Evolutionary conservation across 768 basidiomycete genomes (phyloP), one percentile per base, ranked within the genome.

Genomic region (Lactarius sanguifluus): DNA sequence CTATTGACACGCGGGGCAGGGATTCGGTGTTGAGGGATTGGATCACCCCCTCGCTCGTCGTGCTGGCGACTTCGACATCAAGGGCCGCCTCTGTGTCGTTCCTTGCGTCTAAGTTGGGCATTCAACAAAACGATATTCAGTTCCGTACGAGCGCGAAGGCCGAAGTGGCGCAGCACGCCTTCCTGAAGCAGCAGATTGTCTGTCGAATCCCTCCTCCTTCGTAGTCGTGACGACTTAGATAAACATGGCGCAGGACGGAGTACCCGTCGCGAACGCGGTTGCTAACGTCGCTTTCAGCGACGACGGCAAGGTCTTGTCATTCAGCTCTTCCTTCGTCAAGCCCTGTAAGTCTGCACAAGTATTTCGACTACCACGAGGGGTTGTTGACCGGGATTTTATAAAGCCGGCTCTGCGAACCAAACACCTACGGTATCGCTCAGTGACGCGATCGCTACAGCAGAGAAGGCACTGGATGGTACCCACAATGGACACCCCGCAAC

Each of bases 301-400:
- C 30, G 76, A 75, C 56, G 73, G 78, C 69, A 79, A 78, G 70
- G 78, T 80, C 30, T 69, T 78, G 65, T 74, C 81, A 1, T 80
- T 82, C 64, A 79, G 82, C 34, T 79, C 79, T 10, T 83, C 80
- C 0, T 83, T 84, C 68, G 76, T 82, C 18, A 78, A 79, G 63
- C 75, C 80, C 1, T 73, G 81, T 81, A 66, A 23, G 77, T 71
- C 13, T 23, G 13, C 30, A 18, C 43, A 23, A 34, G 36, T 34
- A 13, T 32, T 34, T 38, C n/a, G 30, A 5, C 32, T 18, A 16
- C 32, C 23, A 6, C 50, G 25, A 47, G 52, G 25, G 15, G 52
- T 18, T 55, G 25, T 18, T 55, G 52, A 56, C 30, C 20, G 3
- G 20, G 10, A 32, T 32, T n/a, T 28, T 12, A 23, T 41, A 4